Base-by-base conservation (phyloP, 371 early-diverging fungal species). In the Actinomortierella ambigua region DNA sequence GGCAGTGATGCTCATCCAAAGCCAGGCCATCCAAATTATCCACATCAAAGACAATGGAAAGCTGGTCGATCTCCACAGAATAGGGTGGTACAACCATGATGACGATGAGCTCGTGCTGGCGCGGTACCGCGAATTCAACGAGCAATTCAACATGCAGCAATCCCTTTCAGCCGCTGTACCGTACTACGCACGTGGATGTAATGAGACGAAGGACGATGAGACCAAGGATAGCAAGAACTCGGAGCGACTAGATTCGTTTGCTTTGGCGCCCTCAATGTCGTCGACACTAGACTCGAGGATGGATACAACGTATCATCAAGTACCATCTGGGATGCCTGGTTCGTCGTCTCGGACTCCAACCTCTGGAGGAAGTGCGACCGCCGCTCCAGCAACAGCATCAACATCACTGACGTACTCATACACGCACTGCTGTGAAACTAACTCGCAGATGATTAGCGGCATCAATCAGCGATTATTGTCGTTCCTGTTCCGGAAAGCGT, bases 391-490 rank as follows among this genome's bases (percentile, higher is more conserved):
- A 13, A 28, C 29, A 29, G 28, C 28, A 34, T 24, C 51, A 18
- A 28, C 51, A n/a, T 27, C 51, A 51, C 24, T 11, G 24, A 4
- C 18, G 17, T n/a, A 51, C n/a, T 24, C 51, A 14, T 28, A 51
- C 9, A n/a, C 28, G n/a, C 9, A 55, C 9, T 2, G 14, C 29
- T 42, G 24, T 28, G 48, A 23, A 29, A 65, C 65, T 8, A 61
- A 70, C 34, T 57, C 71, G 17, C 71, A 70, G 50, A 70, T 53
- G 23, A 65, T 70, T 13, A 76, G 85, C 56, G 90, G 90, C 0
- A 60, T 89, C 47, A 82, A 86, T 58, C 90, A 89, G 42, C 81
- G 84, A n/a, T 56, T 88, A 4, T 67, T 89, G 81, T 60, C 84
- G 1, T 86, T 69, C 60, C 67, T 88, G 15, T 88, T 76, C 57